Base-by-base conservation (phyloP, 306 rosid genomes). In the Dalbergia oliveri region DNA sequence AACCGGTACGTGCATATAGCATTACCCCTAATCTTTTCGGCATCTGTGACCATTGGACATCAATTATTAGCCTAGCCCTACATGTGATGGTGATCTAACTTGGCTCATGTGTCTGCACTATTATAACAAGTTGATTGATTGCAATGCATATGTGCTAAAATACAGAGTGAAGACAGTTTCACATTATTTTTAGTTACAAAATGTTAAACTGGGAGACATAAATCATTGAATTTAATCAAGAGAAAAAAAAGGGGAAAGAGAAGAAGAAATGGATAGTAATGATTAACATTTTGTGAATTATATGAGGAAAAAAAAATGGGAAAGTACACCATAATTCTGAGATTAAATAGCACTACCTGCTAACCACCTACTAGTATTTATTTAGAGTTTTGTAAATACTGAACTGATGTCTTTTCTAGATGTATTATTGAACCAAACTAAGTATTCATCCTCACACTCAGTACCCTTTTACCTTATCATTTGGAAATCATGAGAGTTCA, bases 401-500 rank as follows among this genome's bases (percentile, higher is more conserved):
- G 37, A 35, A 81, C 23, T 70, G 1, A 34, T 66, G 76, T 62
- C 26, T 77, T 54, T 60, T 76, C 53, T 41, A 68, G 37, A 21
- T 51, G 57, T 71, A 70, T 54, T 82, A 79, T 61, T 62, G 63
- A 72, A 54, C 70, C 18, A 74, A 58, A 18, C n/a, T 8, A 15
- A 63, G 44, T 43, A 37, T 62, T 33, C 82, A 62, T 54, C 66
- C 62, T 35, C 35, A 39, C 43, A 51, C 75, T 43, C 37, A 37
- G 7, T 37, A n/a, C 11, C 2, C 72, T 3, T 73, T 43, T 41
- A 31, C 50, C n/a, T 63, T 49, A 23, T 74, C 41, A 76, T 54
- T 68, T 76, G 80, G 85, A 19, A 84, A 86, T 75, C 81, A 89
- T 89, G 92, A 79, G 72, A 73, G 64, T 79, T 73, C 84, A 60